These are phyloP conservation scores for Niebla homalea DNA, from an alignment of 495 filamentous ascomycete genomes.

Conservation along the genomic window DNA sequence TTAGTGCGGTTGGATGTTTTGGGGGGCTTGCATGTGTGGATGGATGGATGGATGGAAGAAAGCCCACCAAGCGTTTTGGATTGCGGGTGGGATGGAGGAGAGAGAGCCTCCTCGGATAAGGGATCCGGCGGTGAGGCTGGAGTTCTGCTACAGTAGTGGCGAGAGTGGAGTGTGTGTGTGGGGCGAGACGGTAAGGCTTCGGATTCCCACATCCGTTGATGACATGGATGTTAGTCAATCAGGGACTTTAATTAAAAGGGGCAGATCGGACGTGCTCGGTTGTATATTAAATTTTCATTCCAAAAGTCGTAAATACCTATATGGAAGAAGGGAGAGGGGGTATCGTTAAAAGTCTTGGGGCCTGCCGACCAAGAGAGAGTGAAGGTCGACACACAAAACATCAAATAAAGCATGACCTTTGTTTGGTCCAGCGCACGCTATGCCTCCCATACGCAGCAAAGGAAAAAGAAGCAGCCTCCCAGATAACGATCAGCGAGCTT, in stretches of 20 bases:
- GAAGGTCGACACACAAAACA: background rate
- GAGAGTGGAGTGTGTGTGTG: too few relatives aligned
- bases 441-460: conserved; percentile 15
- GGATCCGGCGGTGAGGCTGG: too few relatives aligned
- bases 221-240: background rate
- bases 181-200: too few relatives aligned
- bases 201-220: too few relatives aligned
- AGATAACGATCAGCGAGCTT: background rate
- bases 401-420: conserved; percentile 8
- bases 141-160: too few relatives aligned
- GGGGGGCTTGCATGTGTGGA: too few relatives aligned
- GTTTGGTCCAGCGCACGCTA: conserved; percentile 14
- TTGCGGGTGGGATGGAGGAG: too few relatives aligned
- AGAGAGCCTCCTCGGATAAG: too few relatives aligned
- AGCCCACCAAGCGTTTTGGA: too few relatives aligned
- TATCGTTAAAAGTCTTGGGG: conserved; percentile 7
- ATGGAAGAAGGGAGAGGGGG: conserved; percentile 4
- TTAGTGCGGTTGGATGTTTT: too few relatives aligned
- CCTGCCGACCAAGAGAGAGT: background rate
- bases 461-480: too few relatives aligned
- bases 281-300: background rate
- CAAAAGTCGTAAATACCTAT: conserved; percentile 10
- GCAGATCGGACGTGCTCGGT: background rate
- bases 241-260: background rate
- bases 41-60: too few relatives aligned